Percentiles rank a stretch among this genome's conserved stretches.
Conservation (phyloP, 352 stramenopile genomes). For the Globisporangium barbulae region DNA sequence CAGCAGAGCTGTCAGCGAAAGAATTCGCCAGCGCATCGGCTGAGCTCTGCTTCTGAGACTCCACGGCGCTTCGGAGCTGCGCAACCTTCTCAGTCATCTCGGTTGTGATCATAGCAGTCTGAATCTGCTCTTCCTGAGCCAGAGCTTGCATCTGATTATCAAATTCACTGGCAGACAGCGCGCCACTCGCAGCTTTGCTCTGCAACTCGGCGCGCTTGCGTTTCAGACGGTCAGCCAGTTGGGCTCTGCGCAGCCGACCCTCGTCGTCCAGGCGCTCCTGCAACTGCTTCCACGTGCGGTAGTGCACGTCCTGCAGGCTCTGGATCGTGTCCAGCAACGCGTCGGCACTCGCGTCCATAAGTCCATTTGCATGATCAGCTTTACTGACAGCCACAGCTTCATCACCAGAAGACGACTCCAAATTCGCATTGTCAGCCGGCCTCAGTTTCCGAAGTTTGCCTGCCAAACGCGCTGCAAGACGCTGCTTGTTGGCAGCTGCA, state of each 20-base stretch:
- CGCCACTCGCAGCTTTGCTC: slow-evolving; percentile 6
- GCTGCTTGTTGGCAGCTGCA: slow-evolving; percentile 4
- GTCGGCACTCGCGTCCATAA: neutral
- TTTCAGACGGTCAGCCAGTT: slow-evolving; percentile 31
- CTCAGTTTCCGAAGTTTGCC: neutral
- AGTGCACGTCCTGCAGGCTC: slow-evolving; percentile 31
- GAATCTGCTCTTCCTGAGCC: slow-evolving; percentile 20
- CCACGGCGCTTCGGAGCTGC: slow-evolving; percentile 18
- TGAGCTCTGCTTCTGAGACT: slow-evolving; percentile 13
- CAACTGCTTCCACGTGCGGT: slow-evolving; percentile 27
- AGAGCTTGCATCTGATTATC: slow-evolving; percentile 6
- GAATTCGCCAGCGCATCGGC: slow-evolving; percentile 18
- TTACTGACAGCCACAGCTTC: neutral
- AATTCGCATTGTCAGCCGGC: too few relatives aligned
- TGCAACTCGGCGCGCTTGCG: slow-evolving; percentile 27
- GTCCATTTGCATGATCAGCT: neutral
- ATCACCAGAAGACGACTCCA: neutral
- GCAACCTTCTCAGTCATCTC: slow-evolving; percentile 14
- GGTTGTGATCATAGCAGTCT: slow-evolving; percentile 17
- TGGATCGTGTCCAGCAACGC: slow-evolving; percentile 23
- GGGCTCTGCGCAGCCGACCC: slow-evolving; percentile 24
- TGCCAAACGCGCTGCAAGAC: slow-evolving; percentile 6
- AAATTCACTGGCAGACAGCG: slow-evolving; percentile 6
- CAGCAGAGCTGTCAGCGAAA: slow-evolving; percentile 12
- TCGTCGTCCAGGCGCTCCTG: slow-evolving; percentile 32